These are phyloP conservation scores for Typha latifolia DNA, from an alignment of 176 grass and related monocot species.

Conservation along the genomic window DNA sequence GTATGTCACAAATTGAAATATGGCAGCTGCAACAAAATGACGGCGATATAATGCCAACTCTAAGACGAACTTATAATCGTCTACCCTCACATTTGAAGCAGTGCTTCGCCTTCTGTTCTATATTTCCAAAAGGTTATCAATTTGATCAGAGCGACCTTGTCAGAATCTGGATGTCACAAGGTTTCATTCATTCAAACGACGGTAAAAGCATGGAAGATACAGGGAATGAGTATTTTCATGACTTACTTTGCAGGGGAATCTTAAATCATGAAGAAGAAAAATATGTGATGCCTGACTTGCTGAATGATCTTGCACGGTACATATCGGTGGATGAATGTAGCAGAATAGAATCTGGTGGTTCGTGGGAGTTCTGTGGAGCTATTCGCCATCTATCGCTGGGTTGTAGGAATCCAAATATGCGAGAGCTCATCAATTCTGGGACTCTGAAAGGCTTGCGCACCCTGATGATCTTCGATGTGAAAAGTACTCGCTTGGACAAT, in stretches of 20 bases:
- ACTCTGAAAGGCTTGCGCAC: constrained; percentile 49
- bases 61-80: constrained; percentile 56
- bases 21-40: constrained; percentile 44
- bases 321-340: constrained; percentile 47
- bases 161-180: constrained; percentile 53
- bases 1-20: constrained; percentile 42
- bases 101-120: constrained; percentile 76
- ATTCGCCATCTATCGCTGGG: constrained; percentile 54
- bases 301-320: constrained; percentile 57
- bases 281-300: constrained; percentile 57
- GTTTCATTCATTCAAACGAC: constrained; percentile 36
- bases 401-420: constrained; percentile 24
- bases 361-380: constrained; percentile 6
- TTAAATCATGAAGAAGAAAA: constrained; percentile 42
- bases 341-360: constrained; percentile 27
- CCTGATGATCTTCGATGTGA: constrained; percentile 41
- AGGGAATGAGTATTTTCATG: constrained; percentile 46
- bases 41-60: constrained; percentile 54
- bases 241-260: constrained; percentile 53
- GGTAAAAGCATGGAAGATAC: constrained; percentile 43
- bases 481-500: constrained; percentile 30
- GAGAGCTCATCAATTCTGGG: constrained; percentile 27
- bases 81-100: constrained; percentile 59
- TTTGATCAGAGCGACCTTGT: constrained; percentile 50
- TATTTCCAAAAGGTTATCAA: constrained; percentile 65